Evolutionary conservation across 2,329 filamentous ascomycete genomes (phyloP).

Genomic region (Cordyceps sp.): DNA sequence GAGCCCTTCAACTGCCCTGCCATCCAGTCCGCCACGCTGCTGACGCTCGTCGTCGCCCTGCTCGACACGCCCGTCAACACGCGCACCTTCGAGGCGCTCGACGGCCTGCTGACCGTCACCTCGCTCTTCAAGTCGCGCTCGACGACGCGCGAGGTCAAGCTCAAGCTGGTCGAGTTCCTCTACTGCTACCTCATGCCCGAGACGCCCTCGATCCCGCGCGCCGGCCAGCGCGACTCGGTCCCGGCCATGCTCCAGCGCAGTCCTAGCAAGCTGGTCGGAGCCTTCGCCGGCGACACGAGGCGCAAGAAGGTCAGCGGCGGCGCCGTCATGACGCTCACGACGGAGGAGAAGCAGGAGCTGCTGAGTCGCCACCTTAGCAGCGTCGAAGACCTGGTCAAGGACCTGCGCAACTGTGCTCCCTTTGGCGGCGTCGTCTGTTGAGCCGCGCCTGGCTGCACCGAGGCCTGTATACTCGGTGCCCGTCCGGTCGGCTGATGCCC

Average conservation of each 20-base stretch:
- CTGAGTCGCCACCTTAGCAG: slow-evolving; percentile 64
- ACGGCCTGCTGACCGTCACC: slow-evolving; percentile 81
- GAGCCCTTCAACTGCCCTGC: slow-evolving; percentile 83
- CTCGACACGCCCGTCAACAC: slow-evolving; percentile 78
- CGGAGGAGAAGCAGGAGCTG: slow-evolving; percentile 68
- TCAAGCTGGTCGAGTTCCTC: slow-evolving; percentile 91
- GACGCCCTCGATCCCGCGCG: slow-evolving; percentile 39
- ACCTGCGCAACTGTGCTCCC: slow-evolving; percentile 63
- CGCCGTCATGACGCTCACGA: slow-evolving; percentile 37
- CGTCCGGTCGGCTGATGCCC: too few species aligned
- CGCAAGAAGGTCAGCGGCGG: slow-evolving; percentile 17
- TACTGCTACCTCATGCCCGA: slow-evolving; percentile 99
- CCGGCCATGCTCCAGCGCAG: slow-evolving; percentile 45
- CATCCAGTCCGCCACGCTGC: slow-evolving; percentile 77
- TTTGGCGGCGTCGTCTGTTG: slow-evolving; percentile 46
- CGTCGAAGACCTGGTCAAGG: slow-evolving; percentile 71
- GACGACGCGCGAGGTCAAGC: slow-evolving; percentile 76
- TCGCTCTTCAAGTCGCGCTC: slow-evolving; percentile 81
- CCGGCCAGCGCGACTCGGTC: slow-evolving; percentile 25
- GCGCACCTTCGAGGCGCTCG: slow-evolving; percentile 78
- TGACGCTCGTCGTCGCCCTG: slow-evolving; percentile 78
- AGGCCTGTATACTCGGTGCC: too few species aligned
- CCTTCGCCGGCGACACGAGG: slow-evolving; percentile 22
- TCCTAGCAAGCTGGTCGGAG: slow-evolving; percentile 49
- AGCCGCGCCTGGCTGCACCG: slow-evolving; percentile 1